These are phyloP conservation scores for Alternaria gaisen DNA, from an alignment of 2,329 filamentous ascomycete genomes.

Conservation along the genomic window DNA sequence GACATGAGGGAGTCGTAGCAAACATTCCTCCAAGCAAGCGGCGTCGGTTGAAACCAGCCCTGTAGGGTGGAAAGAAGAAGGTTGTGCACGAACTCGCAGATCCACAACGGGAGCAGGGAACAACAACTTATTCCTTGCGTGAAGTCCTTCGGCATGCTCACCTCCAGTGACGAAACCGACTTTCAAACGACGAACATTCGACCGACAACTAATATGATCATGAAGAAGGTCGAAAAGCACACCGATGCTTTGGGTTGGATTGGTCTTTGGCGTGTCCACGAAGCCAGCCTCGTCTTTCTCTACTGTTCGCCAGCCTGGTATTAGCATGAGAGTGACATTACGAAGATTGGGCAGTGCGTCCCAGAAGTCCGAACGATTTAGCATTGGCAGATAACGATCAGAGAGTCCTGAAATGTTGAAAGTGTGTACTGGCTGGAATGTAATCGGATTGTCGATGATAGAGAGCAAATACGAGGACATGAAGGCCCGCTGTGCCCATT, in stretches of 20 bases:
- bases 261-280: conserved; percentile 59
- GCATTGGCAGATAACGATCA: conserved; percentile 65
- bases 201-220: conserved; percentile 58
- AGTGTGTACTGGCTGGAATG: conserved; percentile 64
- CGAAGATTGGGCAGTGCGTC: conserved; percentile 62
- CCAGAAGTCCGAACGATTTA: conserved; percentile 71
- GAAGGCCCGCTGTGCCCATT: conserved; percentile 74
- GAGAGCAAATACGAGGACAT: conserved; percentile 73
- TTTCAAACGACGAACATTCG: conserved; percentile 66
- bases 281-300: conserved; percentile 61
- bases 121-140: conserved; percentile 69
- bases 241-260: conserved; percentile 62
- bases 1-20: conserved; percentile 66
- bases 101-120: conserved; percentile 67
- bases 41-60: conserved; percentile 21
- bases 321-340: conserved; percentile 67
- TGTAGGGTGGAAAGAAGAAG: conserved; percentile 9
- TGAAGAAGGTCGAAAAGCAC: conserved; percentile 64
- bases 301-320: conserved; percentile 72
- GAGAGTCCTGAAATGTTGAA: conserved; percentile 72
- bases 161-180: conserved; percentile 75
- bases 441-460: conserved; percentile 66
- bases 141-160: conserved; percentile 69
- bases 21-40: conserved; percentile 24
- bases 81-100: conserved; percentile 11